A percentile compares a stretch with the other conserved stretches of the same genome.
Conservation (phyloP, 192 early-diverging fungal genomes). For the Gigaspora rosea region DNA sequence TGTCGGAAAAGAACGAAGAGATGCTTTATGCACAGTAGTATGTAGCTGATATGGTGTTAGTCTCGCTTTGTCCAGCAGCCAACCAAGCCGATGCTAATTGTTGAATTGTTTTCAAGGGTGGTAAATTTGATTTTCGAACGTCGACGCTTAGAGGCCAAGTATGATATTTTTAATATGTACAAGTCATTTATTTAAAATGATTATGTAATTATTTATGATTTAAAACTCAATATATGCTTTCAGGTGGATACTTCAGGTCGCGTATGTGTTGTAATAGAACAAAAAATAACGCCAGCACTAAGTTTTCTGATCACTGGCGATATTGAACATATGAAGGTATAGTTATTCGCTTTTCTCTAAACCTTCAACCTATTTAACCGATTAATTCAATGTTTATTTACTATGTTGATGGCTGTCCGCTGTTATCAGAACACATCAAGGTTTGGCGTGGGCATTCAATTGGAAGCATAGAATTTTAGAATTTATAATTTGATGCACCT, state of each 20-base stretch:
- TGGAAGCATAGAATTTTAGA: conserved; percentile 23
- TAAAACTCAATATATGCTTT: background rate
- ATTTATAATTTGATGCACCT: too few relatives aligned
- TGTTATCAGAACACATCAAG: conserved; percentile 16
- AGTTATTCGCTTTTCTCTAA: background rate
- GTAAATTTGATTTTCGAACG: conserved; percentile 94
- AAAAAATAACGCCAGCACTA: conserved; percentile 93
- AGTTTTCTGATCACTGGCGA: conserved; percentile 89
- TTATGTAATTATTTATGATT: background rate
- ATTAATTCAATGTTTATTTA: background rate
- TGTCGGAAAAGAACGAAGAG: conserved; percentile 68
- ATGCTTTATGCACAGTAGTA: conserved; percentile 85
- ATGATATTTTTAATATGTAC: background rate
- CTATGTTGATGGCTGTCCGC: background rate
- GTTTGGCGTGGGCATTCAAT: conserved; percentile 26
- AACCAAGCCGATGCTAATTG: conserved; percentile 26
- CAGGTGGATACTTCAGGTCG: conserved; percentile 84
- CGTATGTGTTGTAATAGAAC: conserved; percentile 87
- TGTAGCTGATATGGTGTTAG: conserved; percentile 32
- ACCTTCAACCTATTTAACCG: background rate
- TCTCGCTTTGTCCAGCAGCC: conserved; percentile 28
- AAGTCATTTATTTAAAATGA: background rate
- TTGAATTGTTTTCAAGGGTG: conserved; percentile 57
- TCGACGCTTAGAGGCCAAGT: conserved; percentile 87
- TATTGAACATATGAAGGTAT: conserved; percentile 92